phyloP scores from a whole-genome alignment of 768 basidiomycete genomes.

The Agrocybe chaxingu region DNA sequence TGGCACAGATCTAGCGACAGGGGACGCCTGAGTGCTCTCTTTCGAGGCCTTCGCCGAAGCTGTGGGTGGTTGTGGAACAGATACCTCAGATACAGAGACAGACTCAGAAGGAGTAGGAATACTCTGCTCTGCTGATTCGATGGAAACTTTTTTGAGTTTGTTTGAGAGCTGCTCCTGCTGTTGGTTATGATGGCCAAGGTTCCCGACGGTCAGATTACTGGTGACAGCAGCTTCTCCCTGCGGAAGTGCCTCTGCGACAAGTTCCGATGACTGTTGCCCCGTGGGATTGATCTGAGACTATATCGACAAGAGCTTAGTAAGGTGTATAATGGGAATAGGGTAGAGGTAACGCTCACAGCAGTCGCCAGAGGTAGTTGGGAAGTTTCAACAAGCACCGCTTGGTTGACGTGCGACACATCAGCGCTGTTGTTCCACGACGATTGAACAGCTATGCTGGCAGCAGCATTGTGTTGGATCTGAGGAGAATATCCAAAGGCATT shows the following conservation, averaged over 20 bases:
- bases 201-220: constrained; percentile 53
- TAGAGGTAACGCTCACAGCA: too few relatives aligned
- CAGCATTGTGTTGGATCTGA: too few relatives aligned
- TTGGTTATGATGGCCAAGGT: constrained; percentile 58
- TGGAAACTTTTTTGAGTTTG: not conserved
- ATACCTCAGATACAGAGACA: not conserved
- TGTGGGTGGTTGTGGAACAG: not conserved
- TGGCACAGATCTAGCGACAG: not conserved
- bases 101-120: not conserved
- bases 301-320: too few relatives aligned
- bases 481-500: constrained; percentile 2
- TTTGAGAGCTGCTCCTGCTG: constrained; percentile 38
- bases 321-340: too few relatives aligned
- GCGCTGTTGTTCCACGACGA: too few relatives aligned
- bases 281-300: too few relatives aligned
- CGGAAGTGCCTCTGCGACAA: not conserved
- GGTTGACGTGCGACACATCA: too few relatives aligned
- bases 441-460: too few relatives aligned
- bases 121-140: not conserved
- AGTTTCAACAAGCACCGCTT: too few relatives aligned
- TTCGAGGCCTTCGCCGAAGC: not conserved
- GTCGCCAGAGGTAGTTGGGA: too few relatives aligned
- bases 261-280: not conserved
- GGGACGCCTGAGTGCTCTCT: not conserved
- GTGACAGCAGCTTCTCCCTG: constrained; percentile 15